Conservation (phyloP, 495 filamentous ascomycete species). For the Annulohypoxylon moriforme region DNA sequence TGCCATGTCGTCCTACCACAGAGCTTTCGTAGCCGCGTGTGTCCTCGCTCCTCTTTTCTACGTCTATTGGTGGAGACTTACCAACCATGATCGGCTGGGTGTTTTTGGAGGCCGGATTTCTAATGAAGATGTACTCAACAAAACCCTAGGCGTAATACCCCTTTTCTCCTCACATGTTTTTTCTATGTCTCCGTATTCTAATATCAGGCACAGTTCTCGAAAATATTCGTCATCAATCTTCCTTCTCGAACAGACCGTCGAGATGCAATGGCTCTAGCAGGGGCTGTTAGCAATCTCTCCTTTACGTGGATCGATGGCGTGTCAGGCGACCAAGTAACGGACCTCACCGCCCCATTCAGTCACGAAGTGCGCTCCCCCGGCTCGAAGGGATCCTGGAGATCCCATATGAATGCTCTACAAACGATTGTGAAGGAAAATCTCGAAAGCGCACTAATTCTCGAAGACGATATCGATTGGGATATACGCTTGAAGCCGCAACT, state of each 20-base stretch:
- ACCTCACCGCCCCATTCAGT: conserved; percentile 47
- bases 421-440: conserved; percentile 51
- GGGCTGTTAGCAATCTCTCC: conserved; percentile 62
- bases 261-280: conserved; percentile 67
- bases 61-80: conserved; percentile 28
- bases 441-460: conserved; percentile 58
- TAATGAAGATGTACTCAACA: conserved; percentile 23
- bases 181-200: not conserved
- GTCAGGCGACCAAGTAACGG: conserved; percentile 53
- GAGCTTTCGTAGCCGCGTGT: conserved; percentile 20
- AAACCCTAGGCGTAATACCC: conserved; percentile 35
- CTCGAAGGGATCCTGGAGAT: conserved; percentile 60
- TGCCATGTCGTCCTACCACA: conserved; percentile 30
- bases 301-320: conserved; percentile 68
- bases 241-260: conserved; percentile 70
- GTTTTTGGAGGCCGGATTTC: not conserved
- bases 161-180: not conserved
- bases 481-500: conserved; percentile 57
- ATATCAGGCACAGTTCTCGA: conserved; percentile 60
- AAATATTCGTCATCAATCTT: conserved; percentile 71
- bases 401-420: conserved; percentile 59
- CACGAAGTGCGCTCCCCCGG: conserved; percentile 43
- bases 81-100: not conserved
- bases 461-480: conserved; percentile 66
- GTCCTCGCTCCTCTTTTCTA: conserved; percentile 34